Evolutionary conservation across 1,284 basidiomycete species (phyloP).

Genomic region (Naganishia sp.): DNA sequence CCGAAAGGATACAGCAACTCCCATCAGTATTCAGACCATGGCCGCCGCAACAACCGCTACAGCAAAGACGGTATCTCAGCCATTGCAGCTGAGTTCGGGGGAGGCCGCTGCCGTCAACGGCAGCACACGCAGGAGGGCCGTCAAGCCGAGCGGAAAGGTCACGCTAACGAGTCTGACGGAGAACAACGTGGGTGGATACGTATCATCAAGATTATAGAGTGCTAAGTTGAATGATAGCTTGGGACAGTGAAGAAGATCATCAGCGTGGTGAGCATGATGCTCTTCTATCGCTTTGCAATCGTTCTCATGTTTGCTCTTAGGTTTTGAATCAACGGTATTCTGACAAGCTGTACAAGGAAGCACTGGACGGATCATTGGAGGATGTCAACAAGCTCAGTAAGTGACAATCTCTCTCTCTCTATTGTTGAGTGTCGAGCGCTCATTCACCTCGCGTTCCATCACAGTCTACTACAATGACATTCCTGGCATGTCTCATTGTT

Average conservation of each 20-base stretch:
- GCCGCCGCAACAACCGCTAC: constrained; percentile 29
- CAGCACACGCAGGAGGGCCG: constrained; percentile 35
- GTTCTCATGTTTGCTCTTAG: constrained; percentile 34
- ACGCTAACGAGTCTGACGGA: constrained; percentile 52
- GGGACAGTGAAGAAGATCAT: constrained; percentile 52
- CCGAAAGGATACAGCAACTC: background rate
- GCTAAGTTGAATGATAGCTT: constrained; percentile 36
- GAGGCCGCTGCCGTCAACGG: constrained; percentile 5
- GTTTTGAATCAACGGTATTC: constrained; percentile 43
- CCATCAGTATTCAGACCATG: background rate
- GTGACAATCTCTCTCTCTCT: constrained; percentile 13
- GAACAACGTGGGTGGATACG: constrained; percentile 48
- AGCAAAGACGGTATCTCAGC: constrained; percentile 29
- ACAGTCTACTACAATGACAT: constrained; percentile 54
- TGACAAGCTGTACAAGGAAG: constrained; percentile 53
- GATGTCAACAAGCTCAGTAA: constrained; percentile 54
- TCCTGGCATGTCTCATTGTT: constrained; percentile 35
- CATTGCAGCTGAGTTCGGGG: constrained; percentile 9
- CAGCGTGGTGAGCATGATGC: constrained; percentile 41
- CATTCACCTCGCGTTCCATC: background rate
- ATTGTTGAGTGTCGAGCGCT: background rate
- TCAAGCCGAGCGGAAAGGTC: constrained; percentile 50
- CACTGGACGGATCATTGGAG: constrained; percentile 47
- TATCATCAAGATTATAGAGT: background rate
- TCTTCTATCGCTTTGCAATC: constrained; percentile 13